Base-by-base conservation (phyloP, 2,329 filamentous ascomycete species). In the Anthostomella pinea region DNA sequence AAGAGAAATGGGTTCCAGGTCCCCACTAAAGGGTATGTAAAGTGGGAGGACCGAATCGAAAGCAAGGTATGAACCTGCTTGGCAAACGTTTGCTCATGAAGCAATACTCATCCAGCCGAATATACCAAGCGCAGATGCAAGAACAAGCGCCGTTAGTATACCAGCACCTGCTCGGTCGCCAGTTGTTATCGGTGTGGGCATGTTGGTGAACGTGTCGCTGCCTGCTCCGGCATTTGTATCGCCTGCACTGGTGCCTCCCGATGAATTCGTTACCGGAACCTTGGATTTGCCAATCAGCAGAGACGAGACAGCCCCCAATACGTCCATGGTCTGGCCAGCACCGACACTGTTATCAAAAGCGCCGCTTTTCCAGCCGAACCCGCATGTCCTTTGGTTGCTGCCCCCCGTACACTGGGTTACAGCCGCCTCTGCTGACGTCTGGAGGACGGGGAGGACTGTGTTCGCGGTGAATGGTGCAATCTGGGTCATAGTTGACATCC, bases 281-380 rank as follows among this genome's bases (percentile, higher is more conserved):
- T 64, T 57, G 2, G 64, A 62, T 4, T 57, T 46, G 18, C 59
- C 54, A 28, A 76, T 65, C 28, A 81, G 59, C 4, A 74, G 70
- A 2, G 70, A 70, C 5, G 71, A 70, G 13, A 81, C 68, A 3
- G 79, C 70, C 17, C 72, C 70, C 10, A 81, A 60, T 0, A 73
- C 77, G 35, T 72, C 72, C 68, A 83, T 78, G 51, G 77, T 67
- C 57, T 83, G 75, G 7, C 79, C 76, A 33, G 78, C 73, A 20
- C 77, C 75, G 4, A 63, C 69, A 39, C 67, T 73, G 27, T 73
- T 72, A 45, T 81, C 76, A 49, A 69, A 81, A 5, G 22, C 38
- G 18, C 57, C 57, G 18, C 48, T 56, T 3, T 51, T 66, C 75
- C 75, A 80, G 19, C 56, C 57, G 7, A 73, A 64, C 4, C 73